These are phyloP conservation scores for Hawksworthiomyces lignivorus DNA, from an alignment of 2,329 filamentous ascomycete genomes.

Conservation along the genomic window DNA sequence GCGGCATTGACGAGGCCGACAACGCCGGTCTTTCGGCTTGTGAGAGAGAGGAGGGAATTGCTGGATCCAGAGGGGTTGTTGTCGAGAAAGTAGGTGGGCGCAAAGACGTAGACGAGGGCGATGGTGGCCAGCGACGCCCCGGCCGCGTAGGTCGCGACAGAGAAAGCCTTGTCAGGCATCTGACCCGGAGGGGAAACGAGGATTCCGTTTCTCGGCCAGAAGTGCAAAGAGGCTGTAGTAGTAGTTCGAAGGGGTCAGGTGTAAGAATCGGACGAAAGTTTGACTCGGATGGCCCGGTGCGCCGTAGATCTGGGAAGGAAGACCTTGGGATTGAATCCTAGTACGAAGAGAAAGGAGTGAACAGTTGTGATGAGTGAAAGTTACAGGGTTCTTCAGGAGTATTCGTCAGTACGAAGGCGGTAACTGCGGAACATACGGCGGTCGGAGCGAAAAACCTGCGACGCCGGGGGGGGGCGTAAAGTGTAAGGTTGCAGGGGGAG, in stretches of 20 bases:
- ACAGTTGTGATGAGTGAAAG: background rate
- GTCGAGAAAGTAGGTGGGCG: constrained; percentile 93
- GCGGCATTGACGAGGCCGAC: constrained; percentile 85
- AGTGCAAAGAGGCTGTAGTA: background rate
- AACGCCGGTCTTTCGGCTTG: constrained; percentile 67
- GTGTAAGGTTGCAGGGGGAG: too few relatives aligned
- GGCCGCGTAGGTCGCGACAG: constrained; percentile 86
- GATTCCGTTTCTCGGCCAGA: background rate
- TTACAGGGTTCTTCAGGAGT: too few relatives aligned
- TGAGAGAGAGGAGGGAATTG: constrained; percentile 19
- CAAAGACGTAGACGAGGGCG: constrained; percentile 94
- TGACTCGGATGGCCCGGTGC: too few relatives aligned
- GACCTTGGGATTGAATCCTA: too few relatives aligned
- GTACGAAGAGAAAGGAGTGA: background rate
- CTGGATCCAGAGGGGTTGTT: constrained; percentile 53
- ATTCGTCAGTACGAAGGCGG: background rate
- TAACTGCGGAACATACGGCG: constrained; percentile 11
- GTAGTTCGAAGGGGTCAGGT: too few relatives aligned
- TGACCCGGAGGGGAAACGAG: background rate
- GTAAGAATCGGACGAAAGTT: too few relatives aligned
- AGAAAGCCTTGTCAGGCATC: constrained; percentile 78
- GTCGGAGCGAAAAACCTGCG: constrained; percentile 6
- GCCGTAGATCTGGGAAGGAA: too few relatives aligned
- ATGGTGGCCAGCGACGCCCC: constrained; percentile 92
- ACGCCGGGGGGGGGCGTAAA: background rate